Evolutionary conservation across 2,329 filamentous ascomycete species (phyloP), one percentile per base, ranked within the genome.

Genomic region (Botrytis pseudocinerea): DNA sequence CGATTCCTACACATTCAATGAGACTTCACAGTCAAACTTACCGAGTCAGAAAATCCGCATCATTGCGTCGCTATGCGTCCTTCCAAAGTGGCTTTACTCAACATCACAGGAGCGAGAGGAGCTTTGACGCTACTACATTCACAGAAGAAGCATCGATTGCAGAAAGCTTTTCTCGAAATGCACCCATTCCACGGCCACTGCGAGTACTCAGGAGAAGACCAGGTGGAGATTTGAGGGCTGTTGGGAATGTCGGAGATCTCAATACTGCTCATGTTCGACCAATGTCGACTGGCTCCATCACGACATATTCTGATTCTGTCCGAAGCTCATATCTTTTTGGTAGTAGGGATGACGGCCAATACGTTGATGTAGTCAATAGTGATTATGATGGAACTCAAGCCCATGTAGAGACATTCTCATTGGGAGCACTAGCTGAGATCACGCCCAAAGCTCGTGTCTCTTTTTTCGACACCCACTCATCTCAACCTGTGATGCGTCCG

Each of bases 151-250:
- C 89, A 2, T 72, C 70, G 20, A 48, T 72, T 48, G 82, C 86
- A 35, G 83, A 83, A 9, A 85, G 84, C 7, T 79, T 83, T 5
- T 85, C 85, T 0, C 81, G 82, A 65, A 84, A 84, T 10, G 83
- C 83, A 74, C 70, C 85, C 2, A 80, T 85, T 65, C 85, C 87
- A 1, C 83, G 83, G 32, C 89, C 89, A n/a, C 82, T 88, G 10
- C 88, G 90, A 62, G 85, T 91, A 60, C 85, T 96, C 75, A 87
- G 93, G 74, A 86, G 93, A 79, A 87, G 91, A 22, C 93, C 92
- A 10, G 93, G 93, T 65, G 92, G 93, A 48, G 90, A 95, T 80
- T 82, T 96, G 65, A 88, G 91, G 75, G 91, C 90, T 25, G 91
- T 88, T 54, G 87, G 86, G 28, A 91, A 91, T 74, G 88, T 91